Evolutionary conservation across 1,139 yeast genomes (phyloP), one percentile per base, ranked within the genome.

Genomic region (Hanseniaspora sp.): DNA sequence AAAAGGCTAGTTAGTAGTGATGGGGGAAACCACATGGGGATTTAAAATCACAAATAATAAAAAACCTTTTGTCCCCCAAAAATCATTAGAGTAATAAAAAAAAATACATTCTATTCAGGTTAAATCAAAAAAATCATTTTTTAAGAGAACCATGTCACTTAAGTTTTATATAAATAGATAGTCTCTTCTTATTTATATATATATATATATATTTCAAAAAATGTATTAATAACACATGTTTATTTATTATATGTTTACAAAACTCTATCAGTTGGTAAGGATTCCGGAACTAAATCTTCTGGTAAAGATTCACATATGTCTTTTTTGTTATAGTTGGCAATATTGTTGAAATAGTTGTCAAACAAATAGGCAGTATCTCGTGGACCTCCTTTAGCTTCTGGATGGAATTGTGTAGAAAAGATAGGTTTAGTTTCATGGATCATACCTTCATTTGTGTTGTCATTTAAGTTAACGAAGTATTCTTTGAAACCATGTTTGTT

Each of bases 361-460:
- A 92, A 92, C 69, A 92, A 75, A 71, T 82, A 86, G 5, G 86
- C 77, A 18, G 96, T 85, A 70, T 92, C 98, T 64, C 84, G 76
- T 57, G 98, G 98, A 62, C 98, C 98, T 62, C 98, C 98, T 74
- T 90, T 92, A 58, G 98, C 98, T 71, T 92, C 98, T 48, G 98
- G 98, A 68, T 92, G 98, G 78, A 92, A 92, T 70, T 92, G 98
- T 3, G 95, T 87, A 34, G 96, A 87, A 72, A 90, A 92, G 56
- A 90, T 84, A 53, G 98, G 98, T 67, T 79, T 83, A 45, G 79
- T 67, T 59, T 75, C 77, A 71, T 92, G 97, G 64, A 82, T 83
- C 95, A 92, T 88, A 63, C 98, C 98, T 73, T 92, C 98, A 69
- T 92, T 92, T 55, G 95, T 86, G 69, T 86, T 83, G 70, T 92